phyloP scores from a whole-genome alignment of 441 rosid genomes.

The Oxalis stricta region DNA sequence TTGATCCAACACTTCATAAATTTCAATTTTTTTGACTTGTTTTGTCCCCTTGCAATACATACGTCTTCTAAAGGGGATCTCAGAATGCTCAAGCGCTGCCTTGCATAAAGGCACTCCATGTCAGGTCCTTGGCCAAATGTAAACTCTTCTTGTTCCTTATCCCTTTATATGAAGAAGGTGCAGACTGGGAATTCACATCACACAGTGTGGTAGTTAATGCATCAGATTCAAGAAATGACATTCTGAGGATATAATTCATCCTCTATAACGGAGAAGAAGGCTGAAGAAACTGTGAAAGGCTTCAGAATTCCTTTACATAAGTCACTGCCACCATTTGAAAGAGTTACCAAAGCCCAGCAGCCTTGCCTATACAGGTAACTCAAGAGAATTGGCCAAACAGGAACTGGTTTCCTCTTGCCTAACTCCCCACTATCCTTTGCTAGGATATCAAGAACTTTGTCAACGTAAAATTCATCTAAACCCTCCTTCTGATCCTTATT shows the following conservation, averaged over 20 bases:
- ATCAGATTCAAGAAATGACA: slow-evolving; percentile 14
- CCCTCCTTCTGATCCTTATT: slow-evolving; percentile 19
- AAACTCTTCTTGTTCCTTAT: slow-evolving; percentile 26
- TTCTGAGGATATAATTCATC: slow-evolving; percentile 15
- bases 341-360: slow-evolving; percentile 46
- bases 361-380: slow-evolving; percentile 61
- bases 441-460: slow-evolving; percentile 41
- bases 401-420: slow-evolving; percentile 25
- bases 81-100: slow-evolving; percentile 33
- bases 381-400: slow-evolving; percentile 60
- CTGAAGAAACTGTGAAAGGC: slow-evolving; percentile 62
- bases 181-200: slow-evolving; percentile 11
- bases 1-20: slow-evolving; percentile 93
- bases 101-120: slow-evolving; percentile 48
- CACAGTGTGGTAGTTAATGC: slow-evolving; percentile 11
- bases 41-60: slow-evolving; percentile 35
- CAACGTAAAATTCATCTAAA: slow-evolving; percentile 37
- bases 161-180: slow-evolving; percentile 16
- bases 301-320: slow-evolving; percentile 45
- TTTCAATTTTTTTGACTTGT: slow-evolving; percentile 52
- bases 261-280: slow-evolving; percentile 31
- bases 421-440: slow-evolving; percentile 35
- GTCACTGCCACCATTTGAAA: slow-evolving; percentile 31
- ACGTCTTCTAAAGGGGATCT: slow-evolving; percentile 45
- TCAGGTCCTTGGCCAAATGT: slow-evolving; percentile 28